Conservation (phyloP, 768 basidiomycete species). For the Leccinum obscurum region DNA sequence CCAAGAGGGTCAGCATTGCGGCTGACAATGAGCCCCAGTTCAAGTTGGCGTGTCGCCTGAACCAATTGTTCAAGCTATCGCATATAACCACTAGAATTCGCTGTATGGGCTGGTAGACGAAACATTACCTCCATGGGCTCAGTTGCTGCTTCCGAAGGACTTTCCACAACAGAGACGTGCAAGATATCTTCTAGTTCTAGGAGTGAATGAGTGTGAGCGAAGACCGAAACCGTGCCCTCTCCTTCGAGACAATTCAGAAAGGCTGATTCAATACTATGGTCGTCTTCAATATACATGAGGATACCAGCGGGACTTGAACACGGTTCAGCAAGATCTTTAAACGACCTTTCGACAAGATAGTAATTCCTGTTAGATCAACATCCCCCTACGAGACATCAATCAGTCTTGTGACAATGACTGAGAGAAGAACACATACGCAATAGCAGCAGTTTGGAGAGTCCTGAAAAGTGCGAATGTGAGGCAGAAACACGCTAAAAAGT, state of each 20-base stretch:
- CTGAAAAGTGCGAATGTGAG: conserved; percentile 16
- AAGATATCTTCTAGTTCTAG: background rate
- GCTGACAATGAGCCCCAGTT: conserved; percentile 18
- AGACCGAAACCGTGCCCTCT: background rate
- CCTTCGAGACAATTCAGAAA: background rate
- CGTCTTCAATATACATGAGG: background rate
- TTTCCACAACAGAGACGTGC: background rate
- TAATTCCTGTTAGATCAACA: conserved; percentile 39
- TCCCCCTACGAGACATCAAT: conserved; percentile 40
- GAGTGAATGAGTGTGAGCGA: background rate
- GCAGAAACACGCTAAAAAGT: background rate
- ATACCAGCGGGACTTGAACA: conserved; percentile 2
- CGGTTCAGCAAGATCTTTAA: background rate
- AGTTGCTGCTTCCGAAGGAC: background rate
- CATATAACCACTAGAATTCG: background rate
- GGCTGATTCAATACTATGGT: background rate
- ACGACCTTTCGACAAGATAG: background rate
- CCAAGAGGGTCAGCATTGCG: conserved; percentile 12
- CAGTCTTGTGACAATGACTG: conserved; percentile 1
- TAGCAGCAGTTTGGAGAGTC: conserved; percentile 58
- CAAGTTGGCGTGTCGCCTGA: background rate
- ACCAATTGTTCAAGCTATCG: background rate
- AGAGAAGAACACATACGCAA: conserved; percentile 45
- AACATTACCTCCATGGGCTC: background rate
- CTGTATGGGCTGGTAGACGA: background rate